Conservation (phyloP, 1,139 yeast species). For the Suzukiozyma palmioleophila region DNA sequence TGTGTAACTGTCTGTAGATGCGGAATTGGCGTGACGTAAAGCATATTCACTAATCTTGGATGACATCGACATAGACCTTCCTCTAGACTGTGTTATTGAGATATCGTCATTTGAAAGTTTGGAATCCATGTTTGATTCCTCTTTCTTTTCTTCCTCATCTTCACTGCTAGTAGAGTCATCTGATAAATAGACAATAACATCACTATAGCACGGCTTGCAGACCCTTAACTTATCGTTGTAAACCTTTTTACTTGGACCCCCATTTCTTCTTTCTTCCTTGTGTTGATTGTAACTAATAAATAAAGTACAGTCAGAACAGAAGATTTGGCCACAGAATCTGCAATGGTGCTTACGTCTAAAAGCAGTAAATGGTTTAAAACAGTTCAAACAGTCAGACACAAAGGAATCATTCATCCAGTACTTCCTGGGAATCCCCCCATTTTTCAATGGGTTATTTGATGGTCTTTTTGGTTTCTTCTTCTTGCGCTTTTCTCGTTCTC, state of each 20-base stretch:
- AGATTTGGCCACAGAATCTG: slow-evolving; percentile 92
- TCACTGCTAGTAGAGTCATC: slow-evolving; percentile 49
- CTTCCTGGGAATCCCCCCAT: slow-evolving; percentile 55
- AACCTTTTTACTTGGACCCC: slow-evolving; percentile 16
- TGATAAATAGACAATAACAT: slow-evolving; percentile 60
- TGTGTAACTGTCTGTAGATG: slow-evolving; percentile 2
- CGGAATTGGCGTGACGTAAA: not conserved
- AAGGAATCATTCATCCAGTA: slow-evolving; percentile 93
- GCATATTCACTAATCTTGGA: slow-evolving; percentile 3
- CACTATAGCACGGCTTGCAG: slow-evolving; percentile 73
- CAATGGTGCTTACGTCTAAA: slow-evolving; percentile 94
- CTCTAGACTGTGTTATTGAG: not conserved
- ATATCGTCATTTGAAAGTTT: not conserved
- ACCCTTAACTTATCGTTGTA: slow-evolving; percentile 72
- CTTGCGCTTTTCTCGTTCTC: slow-evolving; percentile 17
- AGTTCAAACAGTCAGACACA: slow-evolving; percentile 75
- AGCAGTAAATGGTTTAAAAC: slow-evolving; percentile 67
- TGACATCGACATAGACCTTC: not conserved
- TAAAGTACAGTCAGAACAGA: slow-evolving; percentile 82
- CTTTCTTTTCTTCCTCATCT: slow-evolving; percentile 15
- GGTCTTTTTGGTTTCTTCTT: slow-evolving; percentile 30
- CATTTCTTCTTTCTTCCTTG: slow-evolving; percentile 32
- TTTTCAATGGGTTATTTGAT: slow-evolving; percentile 45
- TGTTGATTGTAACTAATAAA: slow-evolving; percentile 75
- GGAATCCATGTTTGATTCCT: slow-evolving; percentile 7